Conservation (phyloP, 2,329 filamentous ascomycete genomes). For the Penicillium sp. region DNA sequence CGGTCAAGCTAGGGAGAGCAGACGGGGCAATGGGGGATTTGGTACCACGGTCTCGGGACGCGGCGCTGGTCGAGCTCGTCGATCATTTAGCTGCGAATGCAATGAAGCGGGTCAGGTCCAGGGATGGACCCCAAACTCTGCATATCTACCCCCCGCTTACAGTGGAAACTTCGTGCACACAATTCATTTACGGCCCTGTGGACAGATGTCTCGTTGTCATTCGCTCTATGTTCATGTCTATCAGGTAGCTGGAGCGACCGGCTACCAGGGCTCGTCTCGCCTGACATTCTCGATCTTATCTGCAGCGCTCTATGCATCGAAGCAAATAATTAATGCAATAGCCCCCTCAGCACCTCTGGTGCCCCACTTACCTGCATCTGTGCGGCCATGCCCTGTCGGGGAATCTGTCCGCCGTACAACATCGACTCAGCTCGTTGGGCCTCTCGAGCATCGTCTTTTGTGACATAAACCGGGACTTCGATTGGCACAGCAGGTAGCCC, state of each 20-base stretch:
- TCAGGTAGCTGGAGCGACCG: background rate
- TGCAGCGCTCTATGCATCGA: conserved; percentile 30
- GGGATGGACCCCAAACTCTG: background rate
- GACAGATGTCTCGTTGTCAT: background rate
- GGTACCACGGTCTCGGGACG: background rate
- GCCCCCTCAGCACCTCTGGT: background rate
- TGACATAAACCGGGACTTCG: conserved; percentile 28
- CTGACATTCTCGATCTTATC: conserved; percentile 33
- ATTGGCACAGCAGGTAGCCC: conserved; percentile 25
- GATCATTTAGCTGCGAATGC: background rate
- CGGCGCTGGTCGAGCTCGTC: background rate
- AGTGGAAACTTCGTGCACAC: background rate
- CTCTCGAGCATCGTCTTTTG: conserved; percentile 34
- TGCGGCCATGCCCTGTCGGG: conserved; percentile 32
- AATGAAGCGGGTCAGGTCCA: conserved; percentile 2
- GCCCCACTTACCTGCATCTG: conserved; percentile 34
- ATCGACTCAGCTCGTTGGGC: conserved; percentile 30
- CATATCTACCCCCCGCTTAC: background rate
- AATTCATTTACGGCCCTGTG: background rate
- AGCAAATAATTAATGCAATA: conserved; percentile 8
- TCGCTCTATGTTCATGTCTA: background rate
- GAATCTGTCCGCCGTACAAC: conserved; percentile 33
- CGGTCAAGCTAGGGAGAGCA: background rate
- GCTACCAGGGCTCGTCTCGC: conserved; percentile 11
- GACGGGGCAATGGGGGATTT: background rate